A percentile compares a stretch with the other conserved stretches of the same genome.
These are phyloP conservation scores for Phytopythium helicoides DNA, from an alignment of 352 stramenopile species.

Conservation along the genomic window DNA sequence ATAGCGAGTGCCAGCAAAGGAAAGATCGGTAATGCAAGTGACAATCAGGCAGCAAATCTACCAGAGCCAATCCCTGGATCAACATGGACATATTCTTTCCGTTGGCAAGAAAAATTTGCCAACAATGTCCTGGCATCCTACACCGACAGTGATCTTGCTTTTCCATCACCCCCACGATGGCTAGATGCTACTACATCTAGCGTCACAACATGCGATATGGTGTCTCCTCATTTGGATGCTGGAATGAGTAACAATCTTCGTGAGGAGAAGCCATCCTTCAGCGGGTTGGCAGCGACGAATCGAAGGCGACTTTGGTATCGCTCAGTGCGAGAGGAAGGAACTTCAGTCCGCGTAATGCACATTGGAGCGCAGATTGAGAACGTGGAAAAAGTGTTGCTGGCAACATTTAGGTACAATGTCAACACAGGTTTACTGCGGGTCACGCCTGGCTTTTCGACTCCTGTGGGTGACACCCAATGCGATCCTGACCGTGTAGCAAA, in stretches of 20 bases:
- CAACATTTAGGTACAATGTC: slow-evolving; percentile 48
- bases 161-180: slow-evolving; percentile 11
- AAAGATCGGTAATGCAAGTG: neutral
- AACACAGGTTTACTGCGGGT: slow-evolving; percentile 46
- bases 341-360: slow-evolving; percentile 43
- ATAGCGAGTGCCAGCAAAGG: neutral
- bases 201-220: neutral
- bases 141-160: neutral
- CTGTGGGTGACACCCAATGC: slow-evolving; percentile 28
- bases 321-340: slow-evolving; percentile 41
- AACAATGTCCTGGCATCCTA: neutral
- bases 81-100: slow-evolving; percentile 46
- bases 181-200: neutral
- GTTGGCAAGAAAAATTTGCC: slow-evolving; percentile 51
- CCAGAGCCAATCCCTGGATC: slow-evolving; percentile 18
- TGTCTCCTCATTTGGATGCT: neutral
- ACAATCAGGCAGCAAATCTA: slow-evolving; percentile 2
- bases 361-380: slow-evolving; percentile 40
- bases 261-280: too few relatives aligned
- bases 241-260: neutral
- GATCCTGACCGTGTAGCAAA: slow-evolving; percentile 28
- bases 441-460: slow-evolving; percentile 53
- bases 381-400: slow-evolving; percentile 35
- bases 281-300: neutral
- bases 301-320: slow-evolving; percentile 27